Conservation (phyloP, 2,329 filamentous ascomycete genomes). For the Colletotrichum zoysiae region DNA sequence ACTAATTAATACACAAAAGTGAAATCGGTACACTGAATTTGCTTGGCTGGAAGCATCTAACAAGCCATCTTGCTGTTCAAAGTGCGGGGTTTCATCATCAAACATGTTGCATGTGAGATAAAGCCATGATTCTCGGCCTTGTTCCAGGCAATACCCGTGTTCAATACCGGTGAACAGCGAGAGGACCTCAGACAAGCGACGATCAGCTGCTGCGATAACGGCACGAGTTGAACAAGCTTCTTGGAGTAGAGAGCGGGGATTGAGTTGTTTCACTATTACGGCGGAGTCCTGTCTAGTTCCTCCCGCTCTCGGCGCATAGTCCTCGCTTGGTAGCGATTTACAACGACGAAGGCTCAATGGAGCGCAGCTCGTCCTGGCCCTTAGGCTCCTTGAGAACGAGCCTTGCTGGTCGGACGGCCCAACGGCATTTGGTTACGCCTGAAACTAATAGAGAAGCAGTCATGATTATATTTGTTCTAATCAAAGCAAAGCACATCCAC, state of each 20-base stretch:
- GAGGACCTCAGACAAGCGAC: too few relatives aligned
- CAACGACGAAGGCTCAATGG: background rate
- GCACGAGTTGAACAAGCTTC: too few relatives aligned
- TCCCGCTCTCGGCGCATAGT: background rate
- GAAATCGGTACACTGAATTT: background rate
- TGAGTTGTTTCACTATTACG: too few relatives aligned
- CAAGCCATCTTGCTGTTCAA: too few relatives aligned
- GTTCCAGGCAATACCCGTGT: too few relatives aligned
- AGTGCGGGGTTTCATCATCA: background rate
- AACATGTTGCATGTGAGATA: background rate
- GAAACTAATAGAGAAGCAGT: background rate
- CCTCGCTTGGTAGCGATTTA: background rate
- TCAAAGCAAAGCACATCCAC: background rate
- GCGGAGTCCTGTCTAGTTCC: too few relatives aligned
- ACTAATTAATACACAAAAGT: background rate
- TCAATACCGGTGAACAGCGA: too few relatives aligned
- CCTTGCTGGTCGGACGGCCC: background rate
- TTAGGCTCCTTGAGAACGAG: background rate
- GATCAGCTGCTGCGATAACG: too few relatives aligned
- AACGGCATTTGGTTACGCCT: too few relatives aligned
- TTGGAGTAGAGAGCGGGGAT: too few relatives aligned
- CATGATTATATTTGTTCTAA: background rate
- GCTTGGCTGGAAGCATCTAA: too few relatives aligned
- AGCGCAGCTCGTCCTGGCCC: background rate
- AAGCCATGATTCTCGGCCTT: too few relatives aligned